These are phyloP conservation scores for Coemansia sp. DNA, from an alignment of 192 early-diverging fungal genomes.

Conservation along the genomic window DNA sequence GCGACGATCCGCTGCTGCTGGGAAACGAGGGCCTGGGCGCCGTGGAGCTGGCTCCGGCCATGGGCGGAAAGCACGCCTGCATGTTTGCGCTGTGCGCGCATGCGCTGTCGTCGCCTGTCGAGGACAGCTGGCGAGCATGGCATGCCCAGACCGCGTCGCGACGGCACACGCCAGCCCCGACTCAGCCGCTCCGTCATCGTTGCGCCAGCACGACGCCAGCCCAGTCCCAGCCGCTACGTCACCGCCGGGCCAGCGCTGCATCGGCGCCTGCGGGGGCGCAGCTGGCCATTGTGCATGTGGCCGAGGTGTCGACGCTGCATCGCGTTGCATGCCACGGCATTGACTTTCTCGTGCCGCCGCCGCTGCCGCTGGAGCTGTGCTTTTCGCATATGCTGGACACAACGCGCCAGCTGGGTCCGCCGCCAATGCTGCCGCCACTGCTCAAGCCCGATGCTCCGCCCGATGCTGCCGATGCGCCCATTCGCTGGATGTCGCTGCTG, in stretches of 20 bases:
- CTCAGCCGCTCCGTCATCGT: background rate
- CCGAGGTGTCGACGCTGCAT: conserved; percentile 53
- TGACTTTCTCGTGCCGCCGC: conserved; percentile 37
- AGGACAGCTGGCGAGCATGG: conserved; percentile 41
- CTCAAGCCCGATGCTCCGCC: conserved; percentile 1
- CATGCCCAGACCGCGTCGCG: conserved; percentile 13
- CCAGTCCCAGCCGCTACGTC: background rate
- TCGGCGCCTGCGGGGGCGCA: background rate
- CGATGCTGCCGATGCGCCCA: conserved; percentile 10
- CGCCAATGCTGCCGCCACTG: conserved; percentile 36
- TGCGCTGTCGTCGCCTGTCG: conserved; percentile 23
- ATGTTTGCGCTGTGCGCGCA: conserved; percentile 54
- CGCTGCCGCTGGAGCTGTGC: conserved; percentile 41
- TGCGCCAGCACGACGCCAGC: background rate
- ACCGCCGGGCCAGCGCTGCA: background rate
- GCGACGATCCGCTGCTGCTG: conserved; percentile 46
- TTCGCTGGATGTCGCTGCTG: conserved; percentile 47
- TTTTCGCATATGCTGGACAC: conserved; percentile 29
- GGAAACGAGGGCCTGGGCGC: conserved; percentile 53
- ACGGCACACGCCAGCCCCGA: background rate
- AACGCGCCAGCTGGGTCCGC: conserved; percentile 24
- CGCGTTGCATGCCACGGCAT: conserved; percentile 38
- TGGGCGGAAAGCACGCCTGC: conserved; percentile 14
- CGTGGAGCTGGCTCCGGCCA: conserved; percentile 39
- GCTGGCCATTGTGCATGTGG: conserved; percentile 50